Base-by-base conservation (phyloP, 139 green algal genomes). In the Coelastrella sp. region DNA sequence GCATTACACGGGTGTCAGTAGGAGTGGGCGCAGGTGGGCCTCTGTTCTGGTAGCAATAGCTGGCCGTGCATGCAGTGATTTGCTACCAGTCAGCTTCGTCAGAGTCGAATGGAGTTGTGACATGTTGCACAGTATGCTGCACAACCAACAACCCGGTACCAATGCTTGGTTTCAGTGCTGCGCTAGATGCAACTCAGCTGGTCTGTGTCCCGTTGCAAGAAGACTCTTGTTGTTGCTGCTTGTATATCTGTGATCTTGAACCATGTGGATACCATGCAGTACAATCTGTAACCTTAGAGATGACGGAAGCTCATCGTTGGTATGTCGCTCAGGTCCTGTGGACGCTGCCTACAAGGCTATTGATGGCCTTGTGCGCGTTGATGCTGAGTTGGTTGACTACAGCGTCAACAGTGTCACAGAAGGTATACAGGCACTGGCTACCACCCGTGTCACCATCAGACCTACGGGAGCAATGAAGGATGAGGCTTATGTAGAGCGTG, bases 301-400 rank as follows among this genome's bases (percentile, higher is more conserved):
- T 47, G 32, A 47, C 32, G 32, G 32, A 47, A 47, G 32, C 32
- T 47, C 32, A 47, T 47, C 32, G 32, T 47, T 47, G 32, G 32
- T 47, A 47, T 47, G 32, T 47, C 32, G 32, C 60, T 64, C 59
- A 93, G 94, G 97, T 59, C 98, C 98, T 5, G 97, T 99, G 20
- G 98, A 99, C 92, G 98, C 98, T 10, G 96, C 96, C 5, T 99
- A 99, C 96, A 99, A 99, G 94, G 96, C 96, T 13, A 94, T 99
- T 16, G 97, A 99, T 89, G 83, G 82, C 14, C 91, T 99, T 65
- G 94, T 98, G 75, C 92, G 94, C 60, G 94, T 98, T 88, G 92
- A 95, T 20, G 94, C 94, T 10, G 91, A 95, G 71, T 92, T 99
- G 65, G 88, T 93, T 11, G 96, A 99, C 92, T 99, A 99, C 94